These are phyloP conservation scores for Xylariaceae sp. DNA, from an alignment of 2,329 filamentous ascomycete genomes.

Conservation along the genomic window DNA sequence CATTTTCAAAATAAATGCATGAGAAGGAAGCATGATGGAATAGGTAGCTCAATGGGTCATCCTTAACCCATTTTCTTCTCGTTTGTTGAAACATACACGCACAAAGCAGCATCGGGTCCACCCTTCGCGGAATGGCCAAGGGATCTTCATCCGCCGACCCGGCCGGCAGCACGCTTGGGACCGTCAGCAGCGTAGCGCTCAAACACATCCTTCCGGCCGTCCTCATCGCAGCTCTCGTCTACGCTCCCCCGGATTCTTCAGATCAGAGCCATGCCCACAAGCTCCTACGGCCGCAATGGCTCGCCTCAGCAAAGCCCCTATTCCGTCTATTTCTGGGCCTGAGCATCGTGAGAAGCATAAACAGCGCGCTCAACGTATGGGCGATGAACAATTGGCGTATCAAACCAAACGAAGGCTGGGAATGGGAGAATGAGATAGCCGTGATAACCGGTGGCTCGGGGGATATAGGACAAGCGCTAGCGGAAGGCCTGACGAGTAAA, in stretches of 20 bases:
- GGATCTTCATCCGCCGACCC: not conserved
- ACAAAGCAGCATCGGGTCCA: no score
- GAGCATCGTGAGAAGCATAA: not conserved
- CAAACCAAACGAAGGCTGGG: constrained; percentile 1
- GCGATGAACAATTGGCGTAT: constrained; percentile 6
- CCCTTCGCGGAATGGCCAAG: no score
- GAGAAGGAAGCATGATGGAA: no score
- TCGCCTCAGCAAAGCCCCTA: not conserved
- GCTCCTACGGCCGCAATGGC: not conserved
- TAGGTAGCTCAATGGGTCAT: no score
- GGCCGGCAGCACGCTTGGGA: not conserved
- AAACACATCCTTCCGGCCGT: not conserved
- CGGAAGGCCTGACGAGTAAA: not conserved
- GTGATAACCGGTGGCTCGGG: constrained; percentile 5
- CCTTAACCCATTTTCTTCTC: no score
- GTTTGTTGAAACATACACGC: no score
- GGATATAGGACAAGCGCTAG: constrained; percentile 5
- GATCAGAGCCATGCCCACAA: no score
- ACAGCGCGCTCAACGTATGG: constrained; percentile 5
- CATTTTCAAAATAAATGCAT: no score
- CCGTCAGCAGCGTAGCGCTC: not conserved
- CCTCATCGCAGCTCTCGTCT: not conserved
- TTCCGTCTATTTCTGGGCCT: not conserved
- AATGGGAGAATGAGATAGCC: constrained; percentile 3
- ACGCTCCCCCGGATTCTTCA: no score